Conservation (phyloP, 1,284 basidiomycete species). For the Clitocybe nebularis region DNA sequence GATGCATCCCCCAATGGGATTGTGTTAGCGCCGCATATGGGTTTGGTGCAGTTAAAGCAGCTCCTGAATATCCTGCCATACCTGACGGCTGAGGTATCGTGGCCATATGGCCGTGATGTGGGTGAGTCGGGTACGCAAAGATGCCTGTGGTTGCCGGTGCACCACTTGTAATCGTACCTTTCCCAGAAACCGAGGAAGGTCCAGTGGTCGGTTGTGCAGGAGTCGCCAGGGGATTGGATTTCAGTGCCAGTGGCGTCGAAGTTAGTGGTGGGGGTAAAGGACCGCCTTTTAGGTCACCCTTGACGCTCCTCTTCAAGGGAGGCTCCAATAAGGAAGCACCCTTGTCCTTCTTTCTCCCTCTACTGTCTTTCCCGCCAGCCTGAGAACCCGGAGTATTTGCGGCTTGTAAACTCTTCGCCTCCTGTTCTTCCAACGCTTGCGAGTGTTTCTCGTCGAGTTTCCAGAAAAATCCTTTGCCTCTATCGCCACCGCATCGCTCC, state of each 20-base stretch:
- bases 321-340: conserved; percentile 50
- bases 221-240: conserved; percentile 21
- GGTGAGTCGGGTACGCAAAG: conserved; percentile 35
- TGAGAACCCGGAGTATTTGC: conserved; percentile 28
- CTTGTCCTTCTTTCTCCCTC: conserved; percentile 53
- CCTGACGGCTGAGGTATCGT: conserved; percentile 23
- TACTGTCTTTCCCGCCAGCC: conserved; percentile 29
- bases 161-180: conserved; percentile 8
- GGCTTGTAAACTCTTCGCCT: conserved; percentile 45
- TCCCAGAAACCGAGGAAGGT: conserved; percentile 10
- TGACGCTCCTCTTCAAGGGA: conserved; percentile 61
- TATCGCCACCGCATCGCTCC: conserved; percentile 78
- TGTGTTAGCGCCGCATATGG: conserved; percentile 39
- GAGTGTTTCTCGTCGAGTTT: conserved; percentile 74
- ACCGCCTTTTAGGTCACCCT: conserved; percentile 49
- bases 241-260: conserved; percentile 50
- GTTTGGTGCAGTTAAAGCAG: conserved; percentile 29
- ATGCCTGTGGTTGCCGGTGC: conserved; percentile 32
- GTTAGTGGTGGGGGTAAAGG: conserved; percentile 66
- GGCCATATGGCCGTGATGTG: conserved; percentile 20
- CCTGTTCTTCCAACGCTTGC: conserved; percentile 65
- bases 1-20: conserved; percentile 30
- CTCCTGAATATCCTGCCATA: conserved; percentile 33
- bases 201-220: conserved; percentile 7
- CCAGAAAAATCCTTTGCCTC: conserved; percentile 90